Conservation (phyloP, 441 rosid species). For the Pelargonium australe region DNA sequence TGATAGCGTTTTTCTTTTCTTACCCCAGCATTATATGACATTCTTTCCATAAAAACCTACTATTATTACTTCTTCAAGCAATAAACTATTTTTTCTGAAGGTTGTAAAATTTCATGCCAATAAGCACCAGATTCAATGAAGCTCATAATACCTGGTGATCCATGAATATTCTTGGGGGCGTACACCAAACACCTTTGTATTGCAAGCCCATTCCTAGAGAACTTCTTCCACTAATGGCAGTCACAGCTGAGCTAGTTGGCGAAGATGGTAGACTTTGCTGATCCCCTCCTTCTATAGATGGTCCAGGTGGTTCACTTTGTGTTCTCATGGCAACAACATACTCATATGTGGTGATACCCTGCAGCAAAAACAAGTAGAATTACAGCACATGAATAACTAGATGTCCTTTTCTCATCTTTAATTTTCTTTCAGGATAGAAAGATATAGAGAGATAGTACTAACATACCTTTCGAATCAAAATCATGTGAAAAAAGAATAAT, state of each 20-base stretch:
- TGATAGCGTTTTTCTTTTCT: background rate
- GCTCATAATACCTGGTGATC: conserved; percentile 59
- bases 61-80: background rate
- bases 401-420: background rate
- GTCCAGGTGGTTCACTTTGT: conserved; percentile 74
- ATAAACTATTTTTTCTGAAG: background rate
- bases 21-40: background rate
- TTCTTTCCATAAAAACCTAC: background rate
- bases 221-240: conserved; percentile 89
- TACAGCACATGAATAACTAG: background rate
- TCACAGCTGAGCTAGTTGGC: conserved; percentile 80
- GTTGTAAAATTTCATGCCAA: background rate
- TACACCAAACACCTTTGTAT: conserved; percentile 85
- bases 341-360: conserved; percentile 96
- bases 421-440: background rate
- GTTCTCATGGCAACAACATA: conserved; percentile 92
- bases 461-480: conserved; percentile 75
- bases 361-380: conserved; percentile 19
- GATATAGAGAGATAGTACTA: conserved; percentile 9
- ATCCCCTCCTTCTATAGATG: conserved; percentile 62
- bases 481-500: conserved; percentile 81
- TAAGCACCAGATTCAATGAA: background rate
- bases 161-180: conserved; percentile 96
- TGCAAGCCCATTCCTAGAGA: conserved; percentile 79
- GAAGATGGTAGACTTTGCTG: conserved; percentile 68